Percentiles rank a stretch among this genome's conserved stretches.
Evolutionary conservation across 192 early-diverging fungal genomes (phyloP).

Genomic region (Lunasporangiospora selenospora): DNA sequence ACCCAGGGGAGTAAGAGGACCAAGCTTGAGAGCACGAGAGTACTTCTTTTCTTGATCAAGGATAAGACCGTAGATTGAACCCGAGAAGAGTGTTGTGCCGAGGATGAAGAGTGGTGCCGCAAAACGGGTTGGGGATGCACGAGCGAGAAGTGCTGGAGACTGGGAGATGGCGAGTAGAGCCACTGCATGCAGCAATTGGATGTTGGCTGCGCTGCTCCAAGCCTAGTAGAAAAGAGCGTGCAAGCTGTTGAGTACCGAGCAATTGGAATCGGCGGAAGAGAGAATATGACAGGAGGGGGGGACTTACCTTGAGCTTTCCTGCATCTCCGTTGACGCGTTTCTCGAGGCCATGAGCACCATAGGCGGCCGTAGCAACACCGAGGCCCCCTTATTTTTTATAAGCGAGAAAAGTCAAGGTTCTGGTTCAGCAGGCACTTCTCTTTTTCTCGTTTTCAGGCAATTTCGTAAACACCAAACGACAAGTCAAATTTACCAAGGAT

Average conservation of each 20-base stretch:
- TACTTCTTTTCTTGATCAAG: conserved; percentile 50
- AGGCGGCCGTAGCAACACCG: conserved; percentile 33
- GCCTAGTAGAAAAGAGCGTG: conserved; percentile 16
- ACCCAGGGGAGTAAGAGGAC: conserved; percentile 68
- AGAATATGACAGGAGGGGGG: background rate
- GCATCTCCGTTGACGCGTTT: conserved; percentile 40
- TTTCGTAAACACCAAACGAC: no score
- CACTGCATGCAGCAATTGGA: conserved; percentile 60
- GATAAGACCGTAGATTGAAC: conserved; percentile 63
- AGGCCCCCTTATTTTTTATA: conserved; percentile 14
- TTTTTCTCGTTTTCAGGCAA: no score
- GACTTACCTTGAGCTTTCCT: conserved; percentile 36
- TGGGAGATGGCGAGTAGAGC: conserved; percentile 56
- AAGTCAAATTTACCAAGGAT: conserved; percentile 33
- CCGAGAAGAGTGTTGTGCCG: conserved; percentile 61
- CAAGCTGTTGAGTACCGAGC: background rate
- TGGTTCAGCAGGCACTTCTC: no score
- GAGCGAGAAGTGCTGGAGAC: conserved; percentile 36
- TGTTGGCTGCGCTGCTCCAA: conserved; percentile 61
- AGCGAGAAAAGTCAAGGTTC: no score
- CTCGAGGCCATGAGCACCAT: conserved; percentile 42
- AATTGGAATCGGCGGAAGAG: background rate
- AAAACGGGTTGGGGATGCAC: conserved; percentile 36
- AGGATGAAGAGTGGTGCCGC: conserved; percentile 56
- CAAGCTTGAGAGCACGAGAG: conserved; percentile 47